Percentiles rank a stretch among this genome's conserved stretches.
These are phyloP conservation scores for Tremella fuciformis DNA, from an alignment of 768 basidiomycete genomes.

Conservation along the genomic window DNA sequence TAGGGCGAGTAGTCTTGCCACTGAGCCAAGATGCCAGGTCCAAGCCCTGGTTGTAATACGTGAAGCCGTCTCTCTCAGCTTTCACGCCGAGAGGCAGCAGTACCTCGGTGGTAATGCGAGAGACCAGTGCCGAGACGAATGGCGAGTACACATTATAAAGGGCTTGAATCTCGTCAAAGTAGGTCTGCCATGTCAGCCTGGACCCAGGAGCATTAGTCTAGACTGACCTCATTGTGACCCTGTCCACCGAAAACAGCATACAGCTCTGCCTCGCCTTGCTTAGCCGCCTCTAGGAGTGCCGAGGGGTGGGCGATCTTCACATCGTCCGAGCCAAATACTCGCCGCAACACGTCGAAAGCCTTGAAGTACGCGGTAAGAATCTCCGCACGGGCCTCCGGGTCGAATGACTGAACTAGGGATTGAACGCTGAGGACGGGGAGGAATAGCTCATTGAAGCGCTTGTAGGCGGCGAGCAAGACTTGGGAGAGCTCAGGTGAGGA, in stretches of 20 bases:
- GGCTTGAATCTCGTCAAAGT: constrained; percentile 88
- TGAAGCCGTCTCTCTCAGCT: constrained; percentile 57
- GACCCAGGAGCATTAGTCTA: neutral
- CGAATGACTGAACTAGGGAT: constrained; percentile 70
- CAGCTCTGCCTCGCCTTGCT: constrained; percentile 55
- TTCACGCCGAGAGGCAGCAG: constrained; percentile 69
- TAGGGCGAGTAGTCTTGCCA: constrained; percentile 66
- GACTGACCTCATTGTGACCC: constrained; percentile 77
- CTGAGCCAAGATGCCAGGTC: constrained; percentile 81
- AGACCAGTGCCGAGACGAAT: constrained; percentile 72
- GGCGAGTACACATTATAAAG: constrained; percentile 89
- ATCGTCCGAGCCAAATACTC: constrained; percentile 56
- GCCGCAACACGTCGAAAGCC: constrained; percentile 68
- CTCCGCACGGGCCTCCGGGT: constrained; percentile 69
- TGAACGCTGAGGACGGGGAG: constrained; percentile 75
- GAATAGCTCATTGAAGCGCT: constrained; percentile 73
- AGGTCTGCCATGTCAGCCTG: constrained; percentile 58
- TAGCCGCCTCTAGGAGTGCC: constrained; percentile 55
- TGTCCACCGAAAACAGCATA: constrained; percentile 97
- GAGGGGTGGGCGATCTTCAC: constrained; percentile 52
- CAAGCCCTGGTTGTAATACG: constrained; percentile 73
- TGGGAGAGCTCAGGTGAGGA: constrained; percentile 55
- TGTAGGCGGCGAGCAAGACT: constrained; percentile 70
- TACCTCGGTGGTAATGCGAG: constrained; percentile 62
- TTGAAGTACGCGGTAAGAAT: constrained; percentile 76